phyloP scores from a whole-genome alignment of 2,329 filamentous ascomycete genomes.

The Coniella vitis region DNA sequence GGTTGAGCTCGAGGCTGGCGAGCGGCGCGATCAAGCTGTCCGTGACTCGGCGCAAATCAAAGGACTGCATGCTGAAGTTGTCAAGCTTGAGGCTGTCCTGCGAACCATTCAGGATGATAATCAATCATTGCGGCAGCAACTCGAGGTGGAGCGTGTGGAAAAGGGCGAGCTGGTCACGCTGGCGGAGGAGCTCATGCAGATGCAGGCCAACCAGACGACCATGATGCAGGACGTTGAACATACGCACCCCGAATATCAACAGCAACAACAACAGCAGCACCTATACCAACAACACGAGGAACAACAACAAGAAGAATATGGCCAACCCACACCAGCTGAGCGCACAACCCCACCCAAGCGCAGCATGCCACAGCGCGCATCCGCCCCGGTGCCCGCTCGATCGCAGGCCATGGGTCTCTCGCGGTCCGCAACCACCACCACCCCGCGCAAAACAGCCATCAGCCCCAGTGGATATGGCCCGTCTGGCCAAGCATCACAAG shows the following conservation, averaged over 20 bases:
- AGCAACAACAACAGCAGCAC: slow-evolving; percentile 17
- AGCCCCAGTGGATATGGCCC: slow-evolving; percentile 13
- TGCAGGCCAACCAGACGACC: slow-evolving; percentile 48
- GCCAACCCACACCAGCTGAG: not conserved
- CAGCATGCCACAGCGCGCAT: slow-evolving; percentile 10
- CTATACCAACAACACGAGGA: slow-evolving; percentile 14
- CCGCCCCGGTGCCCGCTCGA: slow-evolving; percentile 9
- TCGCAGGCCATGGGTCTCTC: slow-evolving; percentile 8
- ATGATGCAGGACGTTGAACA: slow-evolving; percentile 20
- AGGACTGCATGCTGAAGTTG: slow-evolving; percentile 65
- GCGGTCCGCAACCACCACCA: slow-evolving; percentile 9
- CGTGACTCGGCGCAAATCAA: slow-evolving; percentile 61
- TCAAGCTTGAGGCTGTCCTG: slow-evolving; percentile 68
- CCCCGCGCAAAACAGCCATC: slow-evolving; percentile 9
- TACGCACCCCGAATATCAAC: not conserved
- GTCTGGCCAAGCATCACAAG: slow-evolving; percentile 24
- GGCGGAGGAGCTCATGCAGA: slow-evolving; percentile 76
- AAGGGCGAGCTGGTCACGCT: slow-evolving; percentile 77
- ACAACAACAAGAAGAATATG: slow-evolving; percentile 12
- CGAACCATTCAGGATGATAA: slow-evolving; percentile 64
- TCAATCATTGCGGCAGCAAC: slow-evolving; percentile 53
- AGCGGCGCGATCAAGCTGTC: slow-evolving; percentile 51
- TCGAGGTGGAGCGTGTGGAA: slow-evolving; percentile 71
- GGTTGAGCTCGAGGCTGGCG: slow-evolving; percentile 39
- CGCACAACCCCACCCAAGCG: slow-evolving; percentile 12